Percentiles rank a stretch among this genome's conserved stretches.
phyloP scores from a whole-genome alignment of 1,139 yeast species.

The Candida glucosophila region DNA sequence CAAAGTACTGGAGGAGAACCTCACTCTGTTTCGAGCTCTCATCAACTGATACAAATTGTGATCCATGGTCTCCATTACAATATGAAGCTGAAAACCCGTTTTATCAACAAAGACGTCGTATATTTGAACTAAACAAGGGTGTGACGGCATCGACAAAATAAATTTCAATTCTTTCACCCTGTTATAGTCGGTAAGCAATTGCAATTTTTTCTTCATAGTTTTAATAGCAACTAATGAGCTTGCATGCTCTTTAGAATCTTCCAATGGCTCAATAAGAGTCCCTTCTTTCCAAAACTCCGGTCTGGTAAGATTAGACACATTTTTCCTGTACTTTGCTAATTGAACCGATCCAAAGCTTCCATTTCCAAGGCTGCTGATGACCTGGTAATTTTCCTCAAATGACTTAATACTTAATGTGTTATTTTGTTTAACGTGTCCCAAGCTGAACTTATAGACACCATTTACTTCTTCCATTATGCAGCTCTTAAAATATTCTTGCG shows the following conservation, averaged over 20 bases:
- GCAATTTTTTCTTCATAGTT: conserved; percentile 54
- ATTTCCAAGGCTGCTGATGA: conserved; percentile 51
- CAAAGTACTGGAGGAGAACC: conserved; percentile 51
- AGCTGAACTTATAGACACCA: too few relatives aligned
- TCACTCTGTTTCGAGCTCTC: conserved; percentile 41
- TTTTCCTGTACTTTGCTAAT: conserved; percentile 40
- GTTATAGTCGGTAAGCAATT: conserved; percentile 46
- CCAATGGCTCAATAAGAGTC: conserved; percentile 44
- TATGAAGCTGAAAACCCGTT: conserved; percentile 49
- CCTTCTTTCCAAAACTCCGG: conserved; percentile 16
- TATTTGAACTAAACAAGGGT: conserved; percentile 62
- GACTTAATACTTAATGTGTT: conserved; percentile 37
- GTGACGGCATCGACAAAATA: conserved; percentile 62
- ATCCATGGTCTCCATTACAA: conserved; percentile 85
- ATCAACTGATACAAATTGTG: conserved; percentile 71
- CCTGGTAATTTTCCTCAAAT: conserved; percentile 36
- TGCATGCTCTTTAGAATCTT: conserved; percentile 12
- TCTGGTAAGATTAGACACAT: conserved; percentile 8
- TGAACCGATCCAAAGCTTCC: conserved; percentile 76
- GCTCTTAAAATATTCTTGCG: too few relatives aligned
- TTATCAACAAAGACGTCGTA: conserved; percentile 74
- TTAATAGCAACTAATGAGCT: conserved; percentile 71
- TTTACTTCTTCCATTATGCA: too few relatives aligned
- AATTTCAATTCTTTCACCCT: conserved; percentile 70
- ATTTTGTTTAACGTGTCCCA: too few relatives aligned